Base-by-base conservation (phyloP, 2,329 filamentous ascomycete genomes). In the Trichoderma aggressivum region DNA sequence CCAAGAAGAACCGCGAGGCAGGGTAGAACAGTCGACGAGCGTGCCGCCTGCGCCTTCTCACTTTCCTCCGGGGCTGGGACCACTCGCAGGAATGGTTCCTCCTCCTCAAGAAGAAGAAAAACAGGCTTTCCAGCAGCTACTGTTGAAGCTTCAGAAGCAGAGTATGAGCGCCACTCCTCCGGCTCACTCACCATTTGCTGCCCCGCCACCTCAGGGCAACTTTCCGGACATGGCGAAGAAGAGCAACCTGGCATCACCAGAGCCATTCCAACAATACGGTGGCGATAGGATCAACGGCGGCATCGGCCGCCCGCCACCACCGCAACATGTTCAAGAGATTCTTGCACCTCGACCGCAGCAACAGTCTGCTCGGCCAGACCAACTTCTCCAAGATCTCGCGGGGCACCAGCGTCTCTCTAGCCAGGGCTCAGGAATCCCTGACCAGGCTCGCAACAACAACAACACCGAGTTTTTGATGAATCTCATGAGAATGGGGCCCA, bases 391-490 rank as follows among this genome's bases (percentile, higher is more conserved):
- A 74, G 88, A 90, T 24, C 81, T 91, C 32, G 85, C 89, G 28
- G 84, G 84, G 11, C 87, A 89, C 75, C 88, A 89, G 62, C 87
- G 89, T 74, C 85, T 84, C 16, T 83, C 86, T 21, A 88, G 83
- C 76, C 87, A 88, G 72, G 80, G 82, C 47, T 84, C 83, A 18
- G 79, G 78, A 7, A 83, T 86, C 39, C 79, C 81, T 43, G 86
- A 88, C 65, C 83, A 83, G 72, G 81, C 74, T 74, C 84, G 82
- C 61, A 86, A 83, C 78, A 90, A 87, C 78, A 88, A 86, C 75
- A 92, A 95, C 75, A 89, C 91, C n/a, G 92, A 97, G 74, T 94
- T 96, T 78, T 83, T 97, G 62, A 92, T 97, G 81, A 92, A 90
- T 73, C 86, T 97, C 34, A 96, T 97, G 92, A 85, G 86, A 71